Base-by-base conservation (phyloP, 1,139 yeast species). In the Lodderomyces parapsilosis region DNA sequence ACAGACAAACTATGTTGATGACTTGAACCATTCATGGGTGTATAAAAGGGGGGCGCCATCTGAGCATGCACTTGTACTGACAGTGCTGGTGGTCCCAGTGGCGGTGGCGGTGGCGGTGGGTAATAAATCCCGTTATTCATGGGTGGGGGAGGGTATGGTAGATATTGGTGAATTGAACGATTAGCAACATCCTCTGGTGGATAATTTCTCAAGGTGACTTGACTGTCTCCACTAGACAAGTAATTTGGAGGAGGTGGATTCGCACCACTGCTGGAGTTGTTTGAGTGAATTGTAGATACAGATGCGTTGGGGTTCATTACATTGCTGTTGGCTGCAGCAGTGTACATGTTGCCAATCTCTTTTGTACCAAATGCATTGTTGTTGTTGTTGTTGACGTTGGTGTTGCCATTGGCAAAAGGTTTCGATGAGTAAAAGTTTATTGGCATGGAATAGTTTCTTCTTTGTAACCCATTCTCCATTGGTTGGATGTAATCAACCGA, bases 1-100 rank as follows among this genome's bases (percentile, higher is more conserved):
- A 44, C 34, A 9, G 46, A 40, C 2, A 44, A 38, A n/a, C 41
- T 40, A 10, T 40, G 49, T 30, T 45, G 48, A 36, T 41, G 45
- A 27, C 28, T 14, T 13, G 6, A 37, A 30, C 33, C 33, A 13
- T 5, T 13, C 4, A n/a, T 6, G 19, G 14, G 19, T 15, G 33
- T 18, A 30, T 30, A 30, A 30, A 30, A 30, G 14, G 33, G 33
- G 15, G 33, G 33, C 10, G 19, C 19, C 33, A 30, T 30, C 9
- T 30, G 33, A 10, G n/a, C 33, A 10, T 27, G 28, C 11, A 4
- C 13, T 8, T 34, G 18, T 10, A 30, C 36, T 38, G 19, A 30
- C 18, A 15, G 23, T 13, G 31, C 36, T 5, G 41, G 36, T 15
- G 18, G 36, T 11, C 39, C 34, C 8, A 25, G 30, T 37, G 45